These are phyloP conservation scores for Aspergillus vadensis DNA, from an alignment of 2,329 filamentous ascomycete species.

Conservation along the genomic window DNA sequence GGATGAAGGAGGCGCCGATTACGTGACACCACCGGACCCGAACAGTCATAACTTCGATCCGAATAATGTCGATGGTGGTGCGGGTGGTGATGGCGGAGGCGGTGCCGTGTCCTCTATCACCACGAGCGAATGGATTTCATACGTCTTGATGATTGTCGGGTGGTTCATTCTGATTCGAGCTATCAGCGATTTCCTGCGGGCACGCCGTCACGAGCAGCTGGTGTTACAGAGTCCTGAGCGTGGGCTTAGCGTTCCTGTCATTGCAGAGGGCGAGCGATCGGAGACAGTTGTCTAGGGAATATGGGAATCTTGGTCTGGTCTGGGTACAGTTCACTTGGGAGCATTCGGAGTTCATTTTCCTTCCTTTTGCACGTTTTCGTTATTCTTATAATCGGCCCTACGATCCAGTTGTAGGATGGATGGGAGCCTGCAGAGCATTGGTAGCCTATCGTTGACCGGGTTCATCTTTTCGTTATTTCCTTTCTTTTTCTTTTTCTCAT, in stretches of 20 bases:
- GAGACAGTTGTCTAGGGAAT: constrained; percentile 68
- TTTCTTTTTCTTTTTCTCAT: neutral
- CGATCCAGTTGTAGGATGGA: constrained; percentile 1
- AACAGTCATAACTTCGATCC: constrained; percentile 89
- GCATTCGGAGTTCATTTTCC: neutral
- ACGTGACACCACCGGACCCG: constrained; percentile 74
- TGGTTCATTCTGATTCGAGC: constrained; percentile 97
- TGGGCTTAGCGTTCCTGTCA: constrained; percentile 78
- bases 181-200: constrained; percentile 86
- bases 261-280: constrained; percentile 79
- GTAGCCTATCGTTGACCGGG: constrained; percentile 1
- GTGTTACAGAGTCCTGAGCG: constrained; percentile 91
- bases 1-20: constrained; percentile 43
- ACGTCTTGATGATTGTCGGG: constrained; percentile 91
- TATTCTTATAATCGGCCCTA: constrained; percentile 1
- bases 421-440: neutral
- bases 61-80: constrained; percentile 57
- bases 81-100: constrained; percentile 33
- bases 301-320: neutral
- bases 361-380: neutral
- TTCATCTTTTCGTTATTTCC: neutral
- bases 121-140: constrained; percentile 85
- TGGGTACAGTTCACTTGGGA: neutral
- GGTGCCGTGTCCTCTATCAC: constrained; percentile 61
- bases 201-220: constrained; percentile 86